Conservation (phyloP, 495 filamentous ascomycete species). For the Pyrenopolyporus hunteri region DNA sequence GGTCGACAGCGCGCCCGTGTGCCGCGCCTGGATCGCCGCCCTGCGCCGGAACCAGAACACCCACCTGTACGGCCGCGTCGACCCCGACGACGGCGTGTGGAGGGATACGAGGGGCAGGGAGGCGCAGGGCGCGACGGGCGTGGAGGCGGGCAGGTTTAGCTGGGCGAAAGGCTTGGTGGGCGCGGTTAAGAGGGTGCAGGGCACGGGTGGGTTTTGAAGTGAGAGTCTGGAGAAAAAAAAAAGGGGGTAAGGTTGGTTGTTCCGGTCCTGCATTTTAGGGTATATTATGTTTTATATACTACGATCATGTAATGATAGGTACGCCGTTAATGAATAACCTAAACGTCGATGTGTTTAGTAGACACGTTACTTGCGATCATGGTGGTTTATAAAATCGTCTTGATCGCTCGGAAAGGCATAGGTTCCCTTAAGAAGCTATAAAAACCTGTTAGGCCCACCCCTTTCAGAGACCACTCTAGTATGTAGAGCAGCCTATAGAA, state of each 20-base stretch:
- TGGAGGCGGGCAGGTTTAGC: conserved; percentile 61
- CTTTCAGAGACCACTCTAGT: too few species aligned
- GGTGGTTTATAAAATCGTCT: too few species aligned
- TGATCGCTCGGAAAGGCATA: too few species aligned
- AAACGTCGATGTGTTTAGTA: too few species aligned
- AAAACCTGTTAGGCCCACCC: too few species aligned
- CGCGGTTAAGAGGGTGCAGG: conserved; percentile 65
- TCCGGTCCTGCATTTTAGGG: background rate
- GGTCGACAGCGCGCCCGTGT: conserved; percentile 66
- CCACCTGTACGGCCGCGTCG: conserved; percentile 62
- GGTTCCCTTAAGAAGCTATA: too few species aligned
- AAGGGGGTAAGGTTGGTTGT: background rate
- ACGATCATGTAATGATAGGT: too few species aligned
- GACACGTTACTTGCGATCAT: too few species aligned
- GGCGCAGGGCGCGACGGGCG: conserved; percentile 64
- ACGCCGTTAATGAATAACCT: too few species aligned
- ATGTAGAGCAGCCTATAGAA: too few species aligned
- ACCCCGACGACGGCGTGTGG: conserved; percentile 64
- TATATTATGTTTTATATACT: too few species aligned
- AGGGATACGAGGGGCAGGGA: conserved; percentile 61
- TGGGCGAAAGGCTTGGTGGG: conserved; percentile 69
- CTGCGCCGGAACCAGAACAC: conserved; percentile 76
- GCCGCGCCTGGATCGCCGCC: conserved; percentile 65
- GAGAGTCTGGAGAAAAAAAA: background rate
- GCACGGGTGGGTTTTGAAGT: conserved; percentile 62